phyloP scores from a whole-genome alignment of 1,284 basidiomycete genomes.

The Cutaneotrichosporon sp. region DNA sequence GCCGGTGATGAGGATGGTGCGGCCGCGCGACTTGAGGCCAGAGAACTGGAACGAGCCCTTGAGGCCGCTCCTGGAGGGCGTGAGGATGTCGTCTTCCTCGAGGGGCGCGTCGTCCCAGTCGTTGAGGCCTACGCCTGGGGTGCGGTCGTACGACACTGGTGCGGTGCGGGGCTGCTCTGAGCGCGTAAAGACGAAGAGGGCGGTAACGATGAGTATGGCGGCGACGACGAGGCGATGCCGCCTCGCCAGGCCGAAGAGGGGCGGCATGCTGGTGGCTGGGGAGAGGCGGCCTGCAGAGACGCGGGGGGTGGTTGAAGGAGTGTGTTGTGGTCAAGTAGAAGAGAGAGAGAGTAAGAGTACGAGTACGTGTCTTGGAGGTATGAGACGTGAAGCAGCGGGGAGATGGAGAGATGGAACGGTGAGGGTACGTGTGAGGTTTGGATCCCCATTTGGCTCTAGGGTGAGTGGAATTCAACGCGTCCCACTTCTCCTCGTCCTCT shows the following conservation, averaged over 20 bases:
- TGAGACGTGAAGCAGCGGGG: neutral
- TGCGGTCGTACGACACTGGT: neutral
- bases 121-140: neutral
- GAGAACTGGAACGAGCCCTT: conserved; percentile 6
- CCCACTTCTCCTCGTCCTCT: neutral
- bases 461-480: neutral
- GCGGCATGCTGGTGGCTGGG: conserved; percentile 10
- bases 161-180: neutral
- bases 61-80: conserved; percentile 1
- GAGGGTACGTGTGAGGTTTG: no score
- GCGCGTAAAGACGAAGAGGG: conserved; percentile 13
- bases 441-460: no score
- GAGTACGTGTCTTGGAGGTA: neutral
- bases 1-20: conserved; percentile 43
- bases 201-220: conserved; percentile 6
- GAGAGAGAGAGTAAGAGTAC: neutral
- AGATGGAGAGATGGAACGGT: no score
- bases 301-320: neutral
- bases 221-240: conserved; percentile 19
- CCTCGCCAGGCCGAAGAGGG: conserved; percentile 14
- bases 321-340: neutral
- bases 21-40: conserved; percentile 52
- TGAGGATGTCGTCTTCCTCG: conserved; percentile 13
- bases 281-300: neutral
- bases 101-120: conserved; percentile 17